Evolutionary conservation across 495 filamentous ascomycete species (phyloP).

Genomic region (Podospora conica): DNA sequence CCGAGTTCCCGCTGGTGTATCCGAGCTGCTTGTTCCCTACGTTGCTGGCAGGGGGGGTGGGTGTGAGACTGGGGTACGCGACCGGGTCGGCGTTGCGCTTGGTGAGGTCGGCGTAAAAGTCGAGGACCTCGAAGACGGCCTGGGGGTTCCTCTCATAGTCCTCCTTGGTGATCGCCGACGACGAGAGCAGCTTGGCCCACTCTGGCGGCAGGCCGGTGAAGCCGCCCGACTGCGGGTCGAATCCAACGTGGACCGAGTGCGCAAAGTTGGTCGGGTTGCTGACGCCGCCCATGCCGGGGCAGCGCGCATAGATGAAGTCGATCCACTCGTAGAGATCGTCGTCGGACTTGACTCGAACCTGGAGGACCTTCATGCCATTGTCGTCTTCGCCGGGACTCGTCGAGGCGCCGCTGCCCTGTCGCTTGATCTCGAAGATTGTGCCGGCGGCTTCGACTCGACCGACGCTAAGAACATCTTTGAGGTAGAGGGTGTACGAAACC

Average conservation of each 20-base stretch:
- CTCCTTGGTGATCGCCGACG: constrained; percentile 94
- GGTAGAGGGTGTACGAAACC: constrained; percentile 66
- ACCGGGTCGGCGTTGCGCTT: constrained; percentile 78
- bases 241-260: constrained; percentile 94
- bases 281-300: constrained; percentile 94
- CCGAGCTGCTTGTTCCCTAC: constrained; percentile 62
- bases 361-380: constrained; percentile 68
- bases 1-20: constrained; percentile 55
- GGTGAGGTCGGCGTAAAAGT: constrained; percentile 95
- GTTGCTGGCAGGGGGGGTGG: constrained; percentile 51
- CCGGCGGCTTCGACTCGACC: constrained; percentile 76
- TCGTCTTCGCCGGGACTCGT: constrained; percentile 62
- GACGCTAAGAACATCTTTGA: constrained; percentile 80
- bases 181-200: constrained; percentile 92
- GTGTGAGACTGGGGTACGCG: constrained; percentile 66
- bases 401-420: constrained; percentile 57
- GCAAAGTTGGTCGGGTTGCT: constrained; percentile 97
- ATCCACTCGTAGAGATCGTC: constrained; percentile 98
- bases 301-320: constrained; percentile 91
- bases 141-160: constrained; percentile 98
- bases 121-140: constrained; percentile 92
- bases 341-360: constrained; percentile 85
- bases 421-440: constrained; percentile 86
- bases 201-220: constrained; percentile 91
- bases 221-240: constrained; percentile 86